Evolutionary conservation across 2,329 filamentous ascomycete genomes (phyloP), one percentile per base, ranked within the genome.

Genomic region (Monilinia fructigena): DNA sequence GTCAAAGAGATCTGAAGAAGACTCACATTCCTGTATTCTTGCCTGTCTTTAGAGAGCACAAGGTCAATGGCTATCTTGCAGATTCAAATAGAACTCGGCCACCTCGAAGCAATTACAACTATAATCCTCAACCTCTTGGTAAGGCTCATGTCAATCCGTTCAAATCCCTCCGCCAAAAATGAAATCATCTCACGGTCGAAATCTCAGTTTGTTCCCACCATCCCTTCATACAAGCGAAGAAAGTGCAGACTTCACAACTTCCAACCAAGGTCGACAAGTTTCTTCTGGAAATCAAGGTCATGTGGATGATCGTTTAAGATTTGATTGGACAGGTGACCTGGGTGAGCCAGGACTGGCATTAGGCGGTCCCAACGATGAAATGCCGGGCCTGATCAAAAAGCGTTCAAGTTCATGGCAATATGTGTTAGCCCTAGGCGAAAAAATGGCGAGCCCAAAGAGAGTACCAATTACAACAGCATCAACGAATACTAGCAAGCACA

Each of bases 31-130:
- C 74, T 16, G 63, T 76, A 4, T 69, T 76, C 12, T 63, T 73
- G 11, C 74, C 75, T 18, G 64, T 70, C 3, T 71, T 68, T 38
- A 67, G 69, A 48, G 69, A 72, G 38, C 70, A 75, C 47, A 72
- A 72, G 52, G 68, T 76, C 35, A 75, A 76, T 59, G 75, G 74
- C 1, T 74, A 74, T 64, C 68, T 72, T 28, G 67, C 72, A 62
- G 70, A 76, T 66, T 75, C 74, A 20, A 73, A 61, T 20, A 63
- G 74, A 45, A 64, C 68, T 48, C 67, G 68, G 3, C 70, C 70
- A 28, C 68, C 66, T 7, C 67, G 55, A 1, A 66, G 66, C 35
- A 66, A 59, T 18, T 61, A 64, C 12, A 68, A 55, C 35, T 61
- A 67, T 38, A 62, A 53, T 35, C 74, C 72, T 26, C 59, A 58